phyloP scores from a whole-genome alignment of 192 early-diverging fungal genomes.

The Coemansia asiatica region DNA sequence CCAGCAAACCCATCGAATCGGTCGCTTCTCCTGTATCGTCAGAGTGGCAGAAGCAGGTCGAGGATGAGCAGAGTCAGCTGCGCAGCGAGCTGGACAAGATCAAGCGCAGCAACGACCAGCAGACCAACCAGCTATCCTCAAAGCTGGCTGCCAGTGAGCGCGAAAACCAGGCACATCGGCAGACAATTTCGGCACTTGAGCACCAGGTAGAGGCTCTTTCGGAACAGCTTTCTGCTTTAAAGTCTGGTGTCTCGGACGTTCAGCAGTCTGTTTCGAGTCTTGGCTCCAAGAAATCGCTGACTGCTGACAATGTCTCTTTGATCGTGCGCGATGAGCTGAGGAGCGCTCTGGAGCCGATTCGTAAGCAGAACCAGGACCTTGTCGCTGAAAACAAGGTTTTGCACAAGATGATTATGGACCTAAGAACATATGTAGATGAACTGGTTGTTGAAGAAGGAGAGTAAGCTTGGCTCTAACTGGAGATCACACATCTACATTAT shows the following conservation, averaged over 20 bases:
- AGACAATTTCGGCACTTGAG: constrained; percentile 35
- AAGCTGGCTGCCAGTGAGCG: constrained; percentile 33
- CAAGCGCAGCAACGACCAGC: constrained; percentile 17
- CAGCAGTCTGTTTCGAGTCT: constrained; percentile 27
- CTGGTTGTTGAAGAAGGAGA: constrained; percentile 50
- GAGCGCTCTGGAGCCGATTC: constrained; percentile 28
- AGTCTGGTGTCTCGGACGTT: constrained; percentile 14
- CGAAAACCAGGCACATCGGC: constrained; percentile 34
- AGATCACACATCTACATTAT: too few relatives aligned
- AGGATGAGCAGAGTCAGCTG: constrained; percentile 39
- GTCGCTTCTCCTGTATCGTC: constrained; percentile 10
- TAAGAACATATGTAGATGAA: constrained; percentile 48
- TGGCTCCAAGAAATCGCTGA: constrained; percentile 19
- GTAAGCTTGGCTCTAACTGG: too few relatives aligned
- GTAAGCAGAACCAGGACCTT: constrained; percentile 26
- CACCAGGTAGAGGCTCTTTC: constrained; percentile 29
- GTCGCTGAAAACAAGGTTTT: constrained; percentile 28
- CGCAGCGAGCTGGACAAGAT: constrained; percentile 30
- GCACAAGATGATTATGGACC: constrained; percentile 40
- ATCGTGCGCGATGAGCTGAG: constrained; percentile 34
- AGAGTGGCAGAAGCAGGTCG: constrained; percentile 49
- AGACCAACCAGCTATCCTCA: constrained; percentile 23
- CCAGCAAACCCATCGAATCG: not conserved
- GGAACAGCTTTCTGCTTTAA: constrained; percentile 20
- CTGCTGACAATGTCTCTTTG: constrained; percentile 15